Conservation (phyloP, 1,284 basidiomycete genomes). For the Sporisorium iseilematis-ciliati region DNA sequence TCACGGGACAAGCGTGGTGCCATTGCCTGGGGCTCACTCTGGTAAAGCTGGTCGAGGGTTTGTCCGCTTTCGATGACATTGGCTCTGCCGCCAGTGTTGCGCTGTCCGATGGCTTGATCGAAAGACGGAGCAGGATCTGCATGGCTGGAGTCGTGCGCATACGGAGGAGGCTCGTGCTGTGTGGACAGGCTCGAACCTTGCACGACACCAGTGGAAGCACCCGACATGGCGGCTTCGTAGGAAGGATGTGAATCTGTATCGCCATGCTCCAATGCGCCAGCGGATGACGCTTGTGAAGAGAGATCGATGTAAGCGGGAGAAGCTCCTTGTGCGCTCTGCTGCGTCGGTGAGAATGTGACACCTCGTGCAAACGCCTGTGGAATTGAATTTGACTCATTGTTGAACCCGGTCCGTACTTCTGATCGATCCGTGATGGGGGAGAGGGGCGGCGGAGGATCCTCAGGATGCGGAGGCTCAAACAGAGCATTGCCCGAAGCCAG, state of each 20-base stretch:
- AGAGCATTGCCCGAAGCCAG: neutral
- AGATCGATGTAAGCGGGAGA: constrained; percentile 11
- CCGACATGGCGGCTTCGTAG: constrained; percentile 35
- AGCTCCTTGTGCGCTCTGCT: neutral
- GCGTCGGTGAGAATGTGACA: neutral
- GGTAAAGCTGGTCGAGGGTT: neutral
- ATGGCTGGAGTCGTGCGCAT: constrained; percentile 19
- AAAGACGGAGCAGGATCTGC: constrained; percentile 30
- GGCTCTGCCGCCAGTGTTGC: neutral
- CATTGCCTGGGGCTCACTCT: neutral
- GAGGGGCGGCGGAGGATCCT: constrained; percentile 33
- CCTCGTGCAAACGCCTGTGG: neutral
- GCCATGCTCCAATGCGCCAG: constrained; percentile 1
- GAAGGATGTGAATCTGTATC: constrained; percentile 23
- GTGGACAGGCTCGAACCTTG: too few relatives aligned
- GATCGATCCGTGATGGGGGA: constrained; percentile 20
- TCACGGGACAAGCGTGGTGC: neutral
- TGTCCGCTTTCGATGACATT: neutral
- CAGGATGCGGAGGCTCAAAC: neutral
- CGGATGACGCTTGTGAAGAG: neutral
- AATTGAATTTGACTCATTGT: neutral
- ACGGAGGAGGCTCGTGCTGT: constrained; percentile 36
- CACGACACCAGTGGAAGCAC: neutral
- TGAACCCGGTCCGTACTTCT: neutral
- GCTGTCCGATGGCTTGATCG: constrained; percentile 34